Evolutionary conservation across 2,329 filamentous ascomycete genomes (phyloP).

Genomic region (Orbilia oligospora): DNA sequence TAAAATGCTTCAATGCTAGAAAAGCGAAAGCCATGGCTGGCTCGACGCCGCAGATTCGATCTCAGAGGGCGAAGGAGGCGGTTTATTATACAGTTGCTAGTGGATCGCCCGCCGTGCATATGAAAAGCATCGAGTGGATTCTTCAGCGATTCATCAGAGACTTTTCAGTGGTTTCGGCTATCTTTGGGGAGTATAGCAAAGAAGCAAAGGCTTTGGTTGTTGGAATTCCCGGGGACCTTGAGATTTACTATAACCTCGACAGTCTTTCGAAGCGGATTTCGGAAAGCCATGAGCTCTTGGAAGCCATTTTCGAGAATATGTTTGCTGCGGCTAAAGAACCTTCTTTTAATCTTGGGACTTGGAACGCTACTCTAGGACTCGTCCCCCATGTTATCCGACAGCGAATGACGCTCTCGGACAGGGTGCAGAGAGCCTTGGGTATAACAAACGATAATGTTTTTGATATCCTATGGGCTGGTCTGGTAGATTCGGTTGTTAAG

Average conservation of each 20-base stretch:
- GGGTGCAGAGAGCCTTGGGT: background rate
- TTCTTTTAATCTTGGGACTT: conserved; percentile 3
- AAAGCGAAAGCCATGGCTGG: background rate
- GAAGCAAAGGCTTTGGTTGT: conserved; percentile 2
- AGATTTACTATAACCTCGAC: background rate
- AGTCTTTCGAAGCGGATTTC: background rate
- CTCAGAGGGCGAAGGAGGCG: background rate
- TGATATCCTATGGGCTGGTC: conserved; percentile 9
- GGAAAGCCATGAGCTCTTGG: conserved; percentile 16
- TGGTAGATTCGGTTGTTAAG: conserved; percentile 8
- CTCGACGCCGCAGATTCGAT: background rate
- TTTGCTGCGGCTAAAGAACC: conserved; percentile 12
- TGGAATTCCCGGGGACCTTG: background rate
- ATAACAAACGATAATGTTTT: conserved; percentile 5
- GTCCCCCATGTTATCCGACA: background rate
- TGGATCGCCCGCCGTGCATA: background rate
- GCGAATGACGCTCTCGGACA: background rate
- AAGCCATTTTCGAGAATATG: background rate
- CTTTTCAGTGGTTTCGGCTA: background rate
- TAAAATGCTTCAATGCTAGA: background rate
- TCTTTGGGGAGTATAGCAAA: background rate
- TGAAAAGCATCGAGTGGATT: conserved; percentile 20
- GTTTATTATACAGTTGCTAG: conserved; percentile 20
- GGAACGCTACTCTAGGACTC: background rate
- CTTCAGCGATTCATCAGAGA: conserved; percentile 30